Evolutionary conservation across 2,329 filamentous ascomycete genomes (phyloP).

Genomic region (Neopestalotiopsis sp.): DNA sequence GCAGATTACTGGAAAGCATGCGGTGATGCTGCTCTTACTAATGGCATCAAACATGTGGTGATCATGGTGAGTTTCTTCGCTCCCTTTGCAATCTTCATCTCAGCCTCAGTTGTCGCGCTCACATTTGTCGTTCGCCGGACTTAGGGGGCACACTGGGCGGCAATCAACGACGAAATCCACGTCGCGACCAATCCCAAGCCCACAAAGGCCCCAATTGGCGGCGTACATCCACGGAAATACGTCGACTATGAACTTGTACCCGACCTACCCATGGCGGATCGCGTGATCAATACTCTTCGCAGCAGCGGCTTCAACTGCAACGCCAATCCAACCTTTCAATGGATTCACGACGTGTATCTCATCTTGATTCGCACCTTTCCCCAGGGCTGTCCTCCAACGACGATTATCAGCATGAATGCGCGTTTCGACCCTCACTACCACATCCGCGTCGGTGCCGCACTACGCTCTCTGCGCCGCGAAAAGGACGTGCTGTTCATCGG

Average conservation of each 20-base stretch:
- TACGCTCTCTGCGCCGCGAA: background rate
- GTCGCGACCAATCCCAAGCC: background rate
- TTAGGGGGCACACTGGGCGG: background rate
- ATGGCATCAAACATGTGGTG: background rate
- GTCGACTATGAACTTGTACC: background rate
- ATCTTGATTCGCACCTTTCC: background rate
- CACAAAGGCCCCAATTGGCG: background rate
- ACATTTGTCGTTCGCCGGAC: too few relatives aligned
- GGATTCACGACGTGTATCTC: constrained; percentile 2
- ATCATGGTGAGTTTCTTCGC: background rate
- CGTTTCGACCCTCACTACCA: background rate
- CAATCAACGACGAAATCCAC: background rate
- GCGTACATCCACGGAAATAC: background rate
- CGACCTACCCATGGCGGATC: background rate
- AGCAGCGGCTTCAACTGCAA: background rate
- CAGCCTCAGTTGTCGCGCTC: too few relatives aligned
- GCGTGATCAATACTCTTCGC: background rate
- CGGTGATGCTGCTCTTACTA: background rate
- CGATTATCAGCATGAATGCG: background rate
- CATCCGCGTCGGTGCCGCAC: background rate
- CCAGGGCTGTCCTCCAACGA: background rate
- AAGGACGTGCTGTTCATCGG: background rate
- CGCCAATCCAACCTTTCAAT: background rate
- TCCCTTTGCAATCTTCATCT: too few relatives aligned
- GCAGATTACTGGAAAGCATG: background rate